phyloP scores from a whole-genome alignment of 2,329 filamentous ascomycete species.

The Grosmannia huntii region DNA sequence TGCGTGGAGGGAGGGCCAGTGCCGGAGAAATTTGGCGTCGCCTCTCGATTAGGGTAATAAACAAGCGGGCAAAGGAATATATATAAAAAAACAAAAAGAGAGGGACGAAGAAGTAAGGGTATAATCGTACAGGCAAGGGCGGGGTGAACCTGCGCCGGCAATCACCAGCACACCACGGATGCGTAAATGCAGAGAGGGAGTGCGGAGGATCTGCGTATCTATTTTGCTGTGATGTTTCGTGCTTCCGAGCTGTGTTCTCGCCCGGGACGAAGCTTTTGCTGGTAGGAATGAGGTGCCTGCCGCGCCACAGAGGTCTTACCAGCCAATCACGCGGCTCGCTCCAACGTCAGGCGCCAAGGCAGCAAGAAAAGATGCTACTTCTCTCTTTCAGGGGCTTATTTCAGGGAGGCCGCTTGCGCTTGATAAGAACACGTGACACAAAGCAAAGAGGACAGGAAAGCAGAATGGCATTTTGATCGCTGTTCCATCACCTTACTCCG shows the following conservation, averaged over 20 bases:
- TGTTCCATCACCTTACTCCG: background rate
- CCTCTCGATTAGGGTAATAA: background rate
- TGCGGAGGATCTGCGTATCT: background rate
- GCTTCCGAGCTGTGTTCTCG: background rate
- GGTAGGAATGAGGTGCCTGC: background rate
- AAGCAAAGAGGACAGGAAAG: background rate
- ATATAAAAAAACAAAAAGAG: background rate
- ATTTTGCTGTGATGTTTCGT: background rate
- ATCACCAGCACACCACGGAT: background rate
- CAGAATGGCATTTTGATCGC: background rate
- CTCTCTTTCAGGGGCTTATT: slow-evolving; percentile 6
- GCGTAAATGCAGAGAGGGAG: background rate
- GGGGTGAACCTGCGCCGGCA: background rate
- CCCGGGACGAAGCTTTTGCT: background rate
- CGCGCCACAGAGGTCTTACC: background rate
- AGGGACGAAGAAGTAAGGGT: background rate
- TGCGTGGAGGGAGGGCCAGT: background rate
- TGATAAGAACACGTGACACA: slow-evolving; percentile 4
- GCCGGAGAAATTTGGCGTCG: background rate
- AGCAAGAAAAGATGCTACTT: slow-evolving; percentile 15
- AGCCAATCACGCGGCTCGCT: slow-evolving; percentile 17
- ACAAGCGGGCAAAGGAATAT: background rate
- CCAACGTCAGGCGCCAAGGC: slow-evolving; percentile 23
- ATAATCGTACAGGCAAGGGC: background rate
- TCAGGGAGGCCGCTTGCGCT: slow-evolving; percentile 7